phyloP scores from a whole-genome alignment of 129 eudicot genomes.

The Calendula officinalis region DNA sequence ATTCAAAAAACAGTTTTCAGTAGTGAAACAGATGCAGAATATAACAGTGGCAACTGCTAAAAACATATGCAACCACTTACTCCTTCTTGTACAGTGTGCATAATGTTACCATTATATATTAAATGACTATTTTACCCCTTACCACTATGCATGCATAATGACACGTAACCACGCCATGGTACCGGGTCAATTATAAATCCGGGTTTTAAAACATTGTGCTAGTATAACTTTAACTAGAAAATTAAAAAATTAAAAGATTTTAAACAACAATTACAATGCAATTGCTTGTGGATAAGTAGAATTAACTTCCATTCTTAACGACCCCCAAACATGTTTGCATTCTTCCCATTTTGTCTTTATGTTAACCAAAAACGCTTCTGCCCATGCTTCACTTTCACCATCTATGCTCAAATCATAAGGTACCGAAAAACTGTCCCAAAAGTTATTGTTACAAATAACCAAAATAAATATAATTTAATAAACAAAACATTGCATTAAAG shows the following conservation, averaged over 20 bases:
- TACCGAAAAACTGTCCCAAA: constrained; percentile 70
- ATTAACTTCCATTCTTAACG: constrained; percentile 71
- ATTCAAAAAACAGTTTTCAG: too few relatives aligned
- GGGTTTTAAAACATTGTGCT: too few relatives aligned
- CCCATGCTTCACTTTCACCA: constrained; percentile 74
- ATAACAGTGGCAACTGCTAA: too few relatives aligned
- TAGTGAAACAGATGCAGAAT: too few relatives aligned
- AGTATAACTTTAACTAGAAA: background rate
- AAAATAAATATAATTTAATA: background rate
- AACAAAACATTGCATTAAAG: background rate
- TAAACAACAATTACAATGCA: constrained; percentile 43
- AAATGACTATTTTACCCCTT: constrained; percentile 19
- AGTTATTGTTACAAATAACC: constrained; percentile 5
- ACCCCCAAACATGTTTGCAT: constrained; percentile 71
- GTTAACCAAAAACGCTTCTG: constrained; percentile 46
- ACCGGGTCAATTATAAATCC: too few relatives aligned
- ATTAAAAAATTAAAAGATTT: background rate
- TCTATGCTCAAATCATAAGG: constrained; percentile 83
- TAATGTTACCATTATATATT: background rate
- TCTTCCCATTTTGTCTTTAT: constrained; percentile 50
- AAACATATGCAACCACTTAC: background rate
- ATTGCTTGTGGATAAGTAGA: constrained; percentile 84
- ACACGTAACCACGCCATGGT: too few relatives aligned
- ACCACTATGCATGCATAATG: too few relatives aligned
- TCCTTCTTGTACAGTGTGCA: background rate